Conservation (phyloP, 352 stramenopile genomes). For the Globisporangium radiosum region DNA sequence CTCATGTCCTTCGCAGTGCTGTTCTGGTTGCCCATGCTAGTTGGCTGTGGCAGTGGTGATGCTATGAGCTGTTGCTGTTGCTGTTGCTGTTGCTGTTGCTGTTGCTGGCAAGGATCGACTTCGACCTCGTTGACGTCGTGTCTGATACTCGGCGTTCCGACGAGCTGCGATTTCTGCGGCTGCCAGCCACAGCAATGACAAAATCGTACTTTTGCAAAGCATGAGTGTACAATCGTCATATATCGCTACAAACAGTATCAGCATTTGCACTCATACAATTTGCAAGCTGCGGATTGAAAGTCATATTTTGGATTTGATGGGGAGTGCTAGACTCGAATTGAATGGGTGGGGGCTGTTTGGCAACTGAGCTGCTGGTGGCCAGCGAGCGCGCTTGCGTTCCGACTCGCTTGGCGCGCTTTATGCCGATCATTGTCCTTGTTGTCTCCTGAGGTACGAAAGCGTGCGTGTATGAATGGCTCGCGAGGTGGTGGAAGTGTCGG, state of each 20-base stretch:
- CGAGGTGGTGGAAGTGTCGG: background rate
- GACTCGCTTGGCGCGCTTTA: background rate
- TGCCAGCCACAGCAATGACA: background rate
- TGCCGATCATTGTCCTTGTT: slow-evolving; percentile 62
- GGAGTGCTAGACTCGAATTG: slow-evolving; percentile 13
- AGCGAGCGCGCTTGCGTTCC: background rate
- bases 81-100: background rate
- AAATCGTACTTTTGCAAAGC: background rate
- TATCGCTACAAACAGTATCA: background rate
- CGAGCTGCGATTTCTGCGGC: slow-evolving; percentile 1
- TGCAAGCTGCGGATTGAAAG: slow-evolving; percentile 2
- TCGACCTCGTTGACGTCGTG: background rate
- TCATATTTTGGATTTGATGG: background rate
- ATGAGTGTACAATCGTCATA: background rate
- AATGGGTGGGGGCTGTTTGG: slow-evolving; percentile 18
- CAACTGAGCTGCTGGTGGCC: slow-evolving; percentile 3
- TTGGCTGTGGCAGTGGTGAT: slow-evolving; percentile 4
- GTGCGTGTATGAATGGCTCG: background rate
- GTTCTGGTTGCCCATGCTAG: slow-evolving; percentile 60
- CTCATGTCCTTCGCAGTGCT: slow-evolving; percentile 25
- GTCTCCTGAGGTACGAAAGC: slow-evolving; percentile 59
- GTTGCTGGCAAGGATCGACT: background rate
- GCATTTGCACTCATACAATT: slow-evolving; percentile 6
- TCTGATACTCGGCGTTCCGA: slow-evolving; percentile 2
- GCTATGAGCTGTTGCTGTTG: slow-evolving; percentile 1